A percentile compares a stretch with the other conserved stretches of the same genome.
These are phyloP conservation scores for Phytophthora europaea DNA, from an alignment of 352 stramenopile species.

Conservation along the genomic window DNA sequence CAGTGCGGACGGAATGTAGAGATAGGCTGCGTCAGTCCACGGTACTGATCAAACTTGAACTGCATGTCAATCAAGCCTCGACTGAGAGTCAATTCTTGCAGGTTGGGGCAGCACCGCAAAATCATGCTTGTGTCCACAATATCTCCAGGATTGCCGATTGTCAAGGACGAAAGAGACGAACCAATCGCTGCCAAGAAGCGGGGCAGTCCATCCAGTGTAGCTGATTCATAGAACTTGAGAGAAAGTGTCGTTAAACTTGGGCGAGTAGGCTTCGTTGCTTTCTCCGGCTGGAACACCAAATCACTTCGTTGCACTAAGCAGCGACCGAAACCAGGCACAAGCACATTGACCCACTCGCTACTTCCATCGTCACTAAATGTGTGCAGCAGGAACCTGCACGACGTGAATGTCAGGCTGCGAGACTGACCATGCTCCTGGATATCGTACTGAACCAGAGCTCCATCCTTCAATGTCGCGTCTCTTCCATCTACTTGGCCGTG, in stretches of 20 bases:
- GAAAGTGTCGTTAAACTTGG: conserved; percentile 6
- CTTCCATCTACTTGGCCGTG: conserved; percentile 11
- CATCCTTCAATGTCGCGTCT: conserved; percentile 25
- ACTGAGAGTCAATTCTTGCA: conserved; percentile 18
- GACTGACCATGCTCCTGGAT: conserved; percentile 15
- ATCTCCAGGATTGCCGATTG: conserved; percentile 15
- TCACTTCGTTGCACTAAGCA: conserved; percentile 23
- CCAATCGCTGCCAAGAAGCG: conserved; percentile 19
- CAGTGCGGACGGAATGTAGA: conserved; percentile 19
- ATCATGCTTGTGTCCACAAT: conserved; percentile 21
- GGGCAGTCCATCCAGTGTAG: conserved; percentile 14
- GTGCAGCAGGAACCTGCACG: conserved; percentile 10
- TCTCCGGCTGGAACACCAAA: conserved; percentile 10
- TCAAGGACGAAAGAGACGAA: conserved; percentile 18
- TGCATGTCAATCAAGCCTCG: conserved; percentile 15
- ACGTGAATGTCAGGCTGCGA: conserved; percentile 21
- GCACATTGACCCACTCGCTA: conserved; percentile 26
- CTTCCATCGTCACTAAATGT: conserved; percentile 26
- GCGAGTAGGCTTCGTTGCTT: not conserved
- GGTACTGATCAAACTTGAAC: conserved; percentile 8
- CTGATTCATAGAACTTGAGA: conserved; percentile 5
- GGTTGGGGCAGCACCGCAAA: conserved; percentile 28
- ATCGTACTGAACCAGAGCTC: conserved; percentile 19
- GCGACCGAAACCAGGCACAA: conserved; percentile 20
- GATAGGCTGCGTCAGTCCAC: not conserved